Percentiles rank a stretch among this genome's conserved stretches.
phyloP scores from a whole-genome alignment of 495 filamentous ascomycete genomes.

The Trichoderma gamsii region DNA sequence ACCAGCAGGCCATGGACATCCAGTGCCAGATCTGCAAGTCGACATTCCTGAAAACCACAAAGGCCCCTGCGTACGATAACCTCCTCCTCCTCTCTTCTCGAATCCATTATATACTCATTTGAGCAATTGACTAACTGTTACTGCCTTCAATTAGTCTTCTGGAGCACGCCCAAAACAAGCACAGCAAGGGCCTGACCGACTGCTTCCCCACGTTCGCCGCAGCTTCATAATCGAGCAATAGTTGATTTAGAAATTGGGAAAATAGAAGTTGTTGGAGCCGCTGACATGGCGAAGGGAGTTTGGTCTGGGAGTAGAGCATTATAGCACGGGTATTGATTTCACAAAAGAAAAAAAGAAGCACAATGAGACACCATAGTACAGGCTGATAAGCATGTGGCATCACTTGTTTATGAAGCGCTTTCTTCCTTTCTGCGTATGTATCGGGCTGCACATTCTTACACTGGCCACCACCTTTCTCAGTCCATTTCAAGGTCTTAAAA shows the following conservation, averaged over 20 bases:
- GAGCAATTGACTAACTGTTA: conserved; percentile 16
- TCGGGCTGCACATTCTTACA: neutral
- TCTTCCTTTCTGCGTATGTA: neutral
- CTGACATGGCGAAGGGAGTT: conserved; percentile 8
- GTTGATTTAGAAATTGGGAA: neutral
- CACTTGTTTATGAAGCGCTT: neutral
- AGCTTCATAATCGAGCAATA: neutral
- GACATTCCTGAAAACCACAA: conserved; percentile 52
- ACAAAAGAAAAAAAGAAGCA: neutral
- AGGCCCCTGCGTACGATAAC: conserved; percentile 42
- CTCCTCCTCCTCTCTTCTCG: conserved; percentile 11
- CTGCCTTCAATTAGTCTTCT: conserved; percentile 30
- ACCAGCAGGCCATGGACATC: conserved; percentile 49
- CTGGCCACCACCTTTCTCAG: neutral
- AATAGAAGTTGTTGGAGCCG: neutral
- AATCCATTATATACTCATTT: neutral
- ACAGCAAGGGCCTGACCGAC: conserved; percentile 44
- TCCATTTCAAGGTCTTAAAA: neutral
- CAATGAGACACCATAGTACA: conserved; percentile 8
- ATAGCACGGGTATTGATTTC: conserved; percentile 1
- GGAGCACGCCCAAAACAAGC: conserved; percentile 51
- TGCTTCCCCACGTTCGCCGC: conserved; percentile 46
- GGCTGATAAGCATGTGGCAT: neutral
- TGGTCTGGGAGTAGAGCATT: conserved; percentile 2
- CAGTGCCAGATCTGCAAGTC: conserved; percentile 52